These are phyloP conservation scores for Eucalyptus marginata DNA, from an alignment of 345 rosid species.

Conservation along the genomic window DNA sequence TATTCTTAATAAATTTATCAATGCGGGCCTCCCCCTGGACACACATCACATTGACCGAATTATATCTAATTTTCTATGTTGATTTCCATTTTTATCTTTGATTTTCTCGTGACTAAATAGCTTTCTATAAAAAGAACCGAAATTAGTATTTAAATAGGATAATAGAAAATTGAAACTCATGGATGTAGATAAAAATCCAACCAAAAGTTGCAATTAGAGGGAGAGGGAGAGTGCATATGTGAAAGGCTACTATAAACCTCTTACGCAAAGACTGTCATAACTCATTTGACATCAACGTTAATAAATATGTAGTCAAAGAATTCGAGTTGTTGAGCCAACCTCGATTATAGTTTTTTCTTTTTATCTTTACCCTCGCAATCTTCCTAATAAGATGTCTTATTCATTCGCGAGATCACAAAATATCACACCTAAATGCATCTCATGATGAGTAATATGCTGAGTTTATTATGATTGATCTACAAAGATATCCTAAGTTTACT, in stretches of 20 bases:
- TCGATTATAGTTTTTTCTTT: background rate
- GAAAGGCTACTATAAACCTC: background rate
- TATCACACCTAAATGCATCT: background rate
- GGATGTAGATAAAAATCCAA: background rate
- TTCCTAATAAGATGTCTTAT: background rate
- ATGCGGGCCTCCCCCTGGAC: too few species aligned
- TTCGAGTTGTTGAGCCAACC: background rate
- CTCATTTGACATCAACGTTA: background rate
- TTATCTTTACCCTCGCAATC: background rate
- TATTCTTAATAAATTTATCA: too few species aligned
- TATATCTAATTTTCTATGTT: too few species aligned
- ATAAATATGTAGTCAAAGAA: background rate
- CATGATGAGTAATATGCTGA: background rate
- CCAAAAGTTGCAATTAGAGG: too few species aligned
- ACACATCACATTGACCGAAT: too few species aligned
- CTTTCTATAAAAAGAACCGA: background rate
- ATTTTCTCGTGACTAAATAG: background rate
- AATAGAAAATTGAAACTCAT: background rate
- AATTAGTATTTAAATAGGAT: too few species aligned
- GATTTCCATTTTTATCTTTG: too few species aligned
- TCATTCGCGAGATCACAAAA: background rate
- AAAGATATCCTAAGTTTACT: background rate
- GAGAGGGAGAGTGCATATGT: background rate
- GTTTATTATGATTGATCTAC: background rate
- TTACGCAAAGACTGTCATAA: background rate